A percentile compares a stretch with the other conserved stretches of the same genome.
Evolutionary conservation across 805 yeast species (phyloP).

Genomic region (Jamesozyma hellenica): DNA sequence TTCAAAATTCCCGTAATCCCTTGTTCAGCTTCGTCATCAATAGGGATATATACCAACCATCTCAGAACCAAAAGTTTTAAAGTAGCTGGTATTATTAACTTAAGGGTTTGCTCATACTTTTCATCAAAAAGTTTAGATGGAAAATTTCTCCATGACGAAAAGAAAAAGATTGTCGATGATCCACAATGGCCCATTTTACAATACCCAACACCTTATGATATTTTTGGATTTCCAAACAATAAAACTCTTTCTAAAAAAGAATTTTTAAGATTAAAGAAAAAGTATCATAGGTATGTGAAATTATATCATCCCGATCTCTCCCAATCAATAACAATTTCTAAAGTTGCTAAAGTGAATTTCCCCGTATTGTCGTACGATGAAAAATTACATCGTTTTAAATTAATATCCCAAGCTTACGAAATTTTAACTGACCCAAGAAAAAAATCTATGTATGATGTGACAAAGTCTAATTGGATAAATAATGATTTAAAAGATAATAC

Average conservation of each 20-base stretch:
- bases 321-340: slow-evolving; percentile 9
- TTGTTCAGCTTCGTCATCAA: too few relatives aligned
- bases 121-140: not conserved
- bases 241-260: slow-evolving; percentile 25
- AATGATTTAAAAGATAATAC: slow-evolving; percentile 15
- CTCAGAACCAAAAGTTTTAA: too few relatives aligned
- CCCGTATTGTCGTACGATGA: slow-evolving; percentile 13
- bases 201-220: slow-evolving; percentile 63
- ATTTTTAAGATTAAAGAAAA: slow-evolving; percentile 33
- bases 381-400: slow-evolving; percentile 40
- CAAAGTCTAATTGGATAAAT: slow-evolving; percentile 38
- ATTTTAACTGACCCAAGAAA: slow-evolving; percentile 38
- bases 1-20: not conserved
- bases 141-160: not conserved
- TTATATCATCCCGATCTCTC: slow-evolving; percentile 59
- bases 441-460: slow-evolving; percentile 38
- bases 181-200: slow-evolving; percentile 46
- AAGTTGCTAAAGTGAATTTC: not conserved
- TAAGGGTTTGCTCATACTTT: not conserved
- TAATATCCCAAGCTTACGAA: slow-evolving; percentile 49
- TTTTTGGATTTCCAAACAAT: slow-evolving; percentile 37
- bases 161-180: slow-evolving; percentile 1
- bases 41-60: too few relatives aligned
- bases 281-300: slow-evolving; percentile 47
- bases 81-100: not conserved